phyloP scores from a whole-genome alignment of 2,329 filamentous ascomycete species.

The Cordyceps farinosa region DNA sequence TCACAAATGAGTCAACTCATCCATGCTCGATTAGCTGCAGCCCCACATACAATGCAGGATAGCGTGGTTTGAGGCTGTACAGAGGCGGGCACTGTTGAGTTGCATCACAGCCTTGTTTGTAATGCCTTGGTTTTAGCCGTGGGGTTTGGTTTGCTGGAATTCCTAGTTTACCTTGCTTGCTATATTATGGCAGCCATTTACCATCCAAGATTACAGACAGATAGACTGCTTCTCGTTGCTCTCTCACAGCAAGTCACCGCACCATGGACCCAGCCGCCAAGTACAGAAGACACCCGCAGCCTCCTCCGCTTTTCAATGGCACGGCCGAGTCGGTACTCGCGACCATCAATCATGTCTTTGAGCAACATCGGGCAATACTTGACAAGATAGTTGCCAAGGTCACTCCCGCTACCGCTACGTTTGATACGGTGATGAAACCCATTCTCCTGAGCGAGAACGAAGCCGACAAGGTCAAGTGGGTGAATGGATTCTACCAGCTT shows the following conservation, averaged over 20 bases:
- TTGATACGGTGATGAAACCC: slow-evolving; percentile 56
- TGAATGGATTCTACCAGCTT: slow-evolving; percentile 77
- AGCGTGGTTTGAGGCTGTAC: not conserved
- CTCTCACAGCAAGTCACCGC: slow-evolving; percentile 7
- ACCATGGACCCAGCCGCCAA: slow-evolving; percentile 61
- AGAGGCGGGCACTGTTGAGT: not conserved
- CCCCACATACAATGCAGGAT: not conserved
- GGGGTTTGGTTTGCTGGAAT: not conserved
- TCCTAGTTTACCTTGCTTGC: not conserved
- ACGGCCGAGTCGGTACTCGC: slow-evolving; percentile 66
- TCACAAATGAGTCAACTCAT: slow-evolving; percentile 3
- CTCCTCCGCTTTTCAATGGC: slow-evolving; percentile 72
- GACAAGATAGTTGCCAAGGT: slow-evolving; percentile 66
- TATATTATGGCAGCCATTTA: not conserved
- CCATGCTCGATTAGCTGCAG: not conserved
- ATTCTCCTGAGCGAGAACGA: slow-evolving; percentile 71
- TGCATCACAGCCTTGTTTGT: not conserved
- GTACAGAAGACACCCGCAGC: slow-evolving; percentile 71
- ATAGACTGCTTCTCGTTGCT: not conserved
- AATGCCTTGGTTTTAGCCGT: not conserved
- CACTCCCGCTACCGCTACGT: slow-evolving; percentile 48
- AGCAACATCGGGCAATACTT: slow-evolving; percentile 58
- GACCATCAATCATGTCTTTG: slow-evolving; percentile 64
- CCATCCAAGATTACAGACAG: no score
- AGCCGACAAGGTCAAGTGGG: slow-evolving; percentile 56